These are phyloP conservation scores for Tetrapyrgos nigripes DNA, from an alignment of 1,284 basidiomycete genomes.

Conservation along the genomic window DNA sequence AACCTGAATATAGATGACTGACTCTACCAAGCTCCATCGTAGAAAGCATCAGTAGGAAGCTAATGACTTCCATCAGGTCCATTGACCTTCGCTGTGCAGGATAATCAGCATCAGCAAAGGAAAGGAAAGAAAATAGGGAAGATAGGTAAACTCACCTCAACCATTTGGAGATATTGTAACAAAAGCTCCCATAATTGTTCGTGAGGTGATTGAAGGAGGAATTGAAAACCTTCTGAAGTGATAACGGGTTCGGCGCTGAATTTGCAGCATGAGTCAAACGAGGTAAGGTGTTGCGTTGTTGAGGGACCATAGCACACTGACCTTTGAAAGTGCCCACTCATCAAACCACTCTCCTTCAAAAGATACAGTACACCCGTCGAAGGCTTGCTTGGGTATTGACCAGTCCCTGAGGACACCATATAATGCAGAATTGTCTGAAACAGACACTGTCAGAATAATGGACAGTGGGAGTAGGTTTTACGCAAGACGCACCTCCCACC, in stretches of 20 bases:
- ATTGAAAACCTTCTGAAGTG: constrained; percentile 96
- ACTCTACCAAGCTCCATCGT: constrained; percentile 92
- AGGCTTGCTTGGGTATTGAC: constrained; percentile 70
- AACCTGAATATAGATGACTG: constrained; percentile 30
- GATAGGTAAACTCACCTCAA: constrained; percentile 60
- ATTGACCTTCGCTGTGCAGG: constrained; percentile 75
- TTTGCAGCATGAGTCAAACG: too few species aligned
- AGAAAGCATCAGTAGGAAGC: constrained; percentile 95
- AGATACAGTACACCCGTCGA: constrained; percentile 86
- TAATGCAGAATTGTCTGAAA: constrained; percentile 94
- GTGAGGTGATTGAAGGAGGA: constrained; percentile 95
- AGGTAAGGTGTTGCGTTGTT: constrained; percentile 3
- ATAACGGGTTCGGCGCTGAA: constrained; percentile 69
- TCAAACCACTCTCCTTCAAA: constrained; percentile 86
- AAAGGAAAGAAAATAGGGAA: constrained; percentile 17
- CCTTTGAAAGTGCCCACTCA: constrained; percentile 69
- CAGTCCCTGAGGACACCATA: constrained; percentile 94
- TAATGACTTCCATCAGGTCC: constrained; percentile 93
- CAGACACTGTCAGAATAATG: neutral
- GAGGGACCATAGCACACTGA: neutral
- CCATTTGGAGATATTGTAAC: constrained; percentile 86
- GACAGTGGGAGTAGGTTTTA: neutral
- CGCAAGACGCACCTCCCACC: constrained; percentile 84
- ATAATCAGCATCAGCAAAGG: constrained; percentile 15
- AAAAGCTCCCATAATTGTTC: constrained; percentile 98